phyloP scores from a whole-genome alignment of 2,329 filamentous ascomycete species.

The Dactylellina cionopaga region DNA sequence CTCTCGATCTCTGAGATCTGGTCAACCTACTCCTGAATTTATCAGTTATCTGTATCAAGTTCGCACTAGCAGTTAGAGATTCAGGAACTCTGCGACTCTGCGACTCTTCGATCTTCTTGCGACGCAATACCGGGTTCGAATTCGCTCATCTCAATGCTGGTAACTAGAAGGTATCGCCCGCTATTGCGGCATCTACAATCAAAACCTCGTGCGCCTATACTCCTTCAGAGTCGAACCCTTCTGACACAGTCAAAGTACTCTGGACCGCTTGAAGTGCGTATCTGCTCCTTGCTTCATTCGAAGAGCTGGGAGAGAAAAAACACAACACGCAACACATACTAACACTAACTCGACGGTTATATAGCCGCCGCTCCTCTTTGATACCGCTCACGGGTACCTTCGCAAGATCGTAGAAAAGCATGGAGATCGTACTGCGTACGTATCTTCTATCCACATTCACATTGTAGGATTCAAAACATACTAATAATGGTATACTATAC shows the following conservation, averaged over 20 bases:
- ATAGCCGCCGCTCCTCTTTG: slow-evolving; percentile 36
- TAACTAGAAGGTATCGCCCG: slow-evolving; percentile 11
- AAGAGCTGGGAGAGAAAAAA: background rate
- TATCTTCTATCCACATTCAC: background rate
- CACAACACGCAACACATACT: slow-evolving; percentile 15
- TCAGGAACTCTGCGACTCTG: too few species aligned
- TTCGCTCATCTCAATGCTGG: slow-evolving; percentile 13
- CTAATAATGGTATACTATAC: background rate
- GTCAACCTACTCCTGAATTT: too few species aligned
- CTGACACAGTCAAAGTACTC: slow-evolving; percentile 38
- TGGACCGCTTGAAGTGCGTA: slow-evolving; percentile 38
- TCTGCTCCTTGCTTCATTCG: background rate
- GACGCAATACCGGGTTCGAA: too few species aligned
- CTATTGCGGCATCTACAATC: background rate
- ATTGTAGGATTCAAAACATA: background rate
- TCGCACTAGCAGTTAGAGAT: too few species aligned
- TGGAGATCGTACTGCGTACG: slow-evolving; percentile 49
- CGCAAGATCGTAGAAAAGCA: slow-evolving; percentile 37
- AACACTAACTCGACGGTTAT: background rate
- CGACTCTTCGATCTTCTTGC: too few species aligned
- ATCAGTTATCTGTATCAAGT: too few species aligned
- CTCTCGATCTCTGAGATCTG: too few species aligned
- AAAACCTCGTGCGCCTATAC: background rate
- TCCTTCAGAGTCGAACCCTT: slow-evolving; percentile 15
- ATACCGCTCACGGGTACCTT: slow-evolving; percentile 46